phyloP scores from a whole-genome alignment of 2,329 filamentous ascomycete genomes.

The Aspergillus quadrilineatus region DNA sequence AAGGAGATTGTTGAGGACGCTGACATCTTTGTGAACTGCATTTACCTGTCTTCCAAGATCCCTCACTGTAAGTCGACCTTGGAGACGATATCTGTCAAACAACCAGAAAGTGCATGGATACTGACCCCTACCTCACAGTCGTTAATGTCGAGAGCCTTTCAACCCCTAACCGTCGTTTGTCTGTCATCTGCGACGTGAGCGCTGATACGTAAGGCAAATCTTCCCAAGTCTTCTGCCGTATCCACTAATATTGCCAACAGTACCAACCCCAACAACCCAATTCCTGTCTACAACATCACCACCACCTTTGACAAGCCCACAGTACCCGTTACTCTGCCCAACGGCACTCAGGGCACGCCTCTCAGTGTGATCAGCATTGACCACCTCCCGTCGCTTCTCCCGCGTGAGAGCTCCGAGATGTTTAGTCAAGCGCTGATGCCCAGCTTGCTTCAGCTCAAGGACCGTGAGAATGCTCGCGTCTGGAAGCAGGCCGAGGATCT shows the following conservation, averaged over 20 bases:
- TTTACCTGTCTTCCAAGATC: slow-evolving; percentile 78
- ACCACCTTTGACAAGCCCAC: slow-evolving; percentile 90
- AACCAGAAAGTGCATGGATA: not conserved
- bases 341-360: slow-evolving; percentile 56
- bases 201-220: slow-evolving; percentile 37
- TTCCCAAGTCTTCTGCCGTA: no score
- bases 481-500: slow-evolving; percentile 83
- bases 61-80: slow-evolving; percentile 57
- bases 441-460: slow-evolving; percentile 72
- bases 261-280: slow-evolving; percentile 50
- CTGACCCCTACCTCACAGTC: slow-evolving; percentile 39
- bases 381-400: slow-evolving; percentile 78
- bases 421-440: slow-evolving; percentile 79
- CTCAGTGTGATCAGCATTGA: slow-evolving; percentile 85
- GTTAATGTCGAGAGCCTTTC: slow-evolving; percentile 70
- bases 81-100: not conserved
- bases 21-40: slow-evolving; percentile 82
- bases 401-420: slow-evolving; percentile 81
- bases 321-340: slow-evolving; percentile 60
- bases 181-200: slow-evolving; percentile 75
- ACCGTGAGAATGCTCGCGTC: slow-evolving; percentile 68
- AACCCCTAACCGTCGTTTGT: slow-evolving; percentile 67
- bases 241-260: slow-evolving; percentile 24
- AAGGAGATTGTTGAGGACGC: slow-evolving; percentile 67
- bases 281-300: slow-evolving; percentile 77